Conservation (phyloP, 805 yeast species). For the Candida incommunis region DNA sequence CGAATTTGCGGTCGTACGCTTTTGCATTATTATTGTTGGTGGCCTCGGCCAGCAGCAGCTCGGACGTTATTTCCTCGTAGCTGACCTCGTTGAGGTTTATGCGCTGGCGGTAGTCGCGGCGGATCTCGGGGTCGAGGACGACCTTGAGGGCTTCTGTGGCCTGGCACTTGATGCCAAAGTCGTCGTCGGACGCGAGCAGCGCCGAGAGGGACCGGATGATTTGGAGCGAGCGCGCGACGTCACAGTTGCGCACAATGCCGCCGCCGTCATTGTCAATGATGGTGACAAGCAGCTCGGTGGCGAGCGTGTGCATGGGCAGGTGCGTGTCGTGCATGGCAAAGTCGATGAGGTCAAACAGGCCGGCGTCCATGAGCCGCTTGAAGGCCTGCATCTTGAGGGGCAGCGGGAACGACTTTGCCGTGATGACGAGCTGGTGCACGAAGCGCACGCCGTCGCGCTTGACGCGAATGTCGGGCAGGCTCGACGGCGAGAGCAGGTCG, state of each 20-base stretch:
- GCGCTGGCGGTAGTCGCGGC: slow-evolving; percentile 4
- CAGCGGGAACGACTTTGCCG: slow-evolving; percentile 53
- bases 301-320: slow-evolving; percentile 42
- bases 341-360: slow-evolving; percentile 53
- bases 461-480: slow-evolving; percentile 9
- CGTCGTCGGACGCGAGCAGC: slow-evolving; percentile 46
- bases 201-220: slow-evolving; percentile 29
- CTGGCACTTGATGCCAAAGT: slow-evolving; percentile 65
- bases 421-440: slow-evolving; percentile 64
- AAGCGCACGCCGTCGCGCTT: slow-evolving; percentile 62
- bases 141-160: slow-evolving; percentile 72
- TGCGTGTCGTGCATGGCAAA: slow-evolving; percentile 51
- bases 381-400: slow-evolving; percentile 53
- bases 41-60: slow-evolving; percentile 4
- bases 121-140: slow-evolving; percentile 41
- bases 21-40: not conserved
- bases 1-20: slow-evolving; percentile 21
- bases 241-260: slow-evolving; percentile 25
- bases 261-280: slow-evolving; percentile 75
- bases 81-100: no score
- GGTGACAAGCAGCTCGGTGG: slow-evolving; percentile 67
- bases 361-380: slow-evolving; percentile 45
- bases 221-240: slow-evolving; percentile 4
- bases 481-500: not conserved
- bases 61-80: slow-evolving; percentile 4